Evolutionary conservation across 78 protist species (phyloP).

Genomic region (Dictyostelium firmibasis): DNA sequence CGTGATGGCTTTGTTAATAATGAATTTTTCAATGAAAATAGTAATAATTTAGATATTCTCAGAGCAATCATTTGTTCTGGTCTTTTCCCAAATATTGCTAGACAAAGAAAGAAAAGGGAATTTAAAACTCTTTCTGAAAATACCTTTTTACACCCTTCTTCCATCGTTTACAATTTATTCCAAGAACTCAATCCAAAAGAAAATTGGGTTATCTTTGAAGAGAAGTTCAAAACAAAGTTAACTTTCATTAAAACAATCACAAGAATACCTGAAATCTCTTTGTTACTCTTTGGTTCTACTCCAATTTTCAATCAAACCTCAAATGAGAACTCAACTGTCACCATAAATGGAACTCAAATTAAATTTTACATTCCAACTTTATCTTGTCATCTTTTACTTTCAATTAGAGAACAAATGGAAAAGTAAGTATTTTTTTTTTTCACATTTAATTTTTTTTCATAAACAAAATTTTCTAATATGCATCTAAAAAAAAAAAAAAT

Average conservation of each 20-base stretch:
- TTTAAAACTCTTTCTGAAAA: conserved; percentile 5
- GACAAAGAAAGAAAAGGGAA: conserved; percentile 22
- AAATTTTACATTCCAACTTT: conserved; percentile 8
- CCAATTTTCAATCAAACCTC: neutral
- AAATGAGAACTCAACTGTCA: neutral
- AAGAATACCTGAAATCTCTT: neutral
- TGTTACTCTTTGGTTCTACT: conserved; percentile 10
- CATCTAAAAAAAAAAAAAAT: too few species aligned
- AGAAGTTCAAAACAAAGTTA: conserved; percentile 19
- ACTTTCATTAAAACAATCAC: conserved; percentile 12
- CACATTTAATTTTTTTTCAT: neutral
- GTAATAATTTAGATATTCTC: conserved; percentile 20
- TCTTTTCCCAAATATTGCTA: conserved; percentile 88
- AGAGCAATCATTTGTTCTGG: conserved; percentile 84
- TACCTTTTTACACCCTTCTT: conserved; percentile 41
- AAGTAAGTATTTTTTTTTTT: neutral
- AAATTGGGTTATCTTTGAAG: conserved; percentile 34
- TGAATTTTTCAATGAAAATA: neutral
- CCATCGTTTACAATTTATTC: neutral
- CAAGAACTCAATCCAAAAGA: conserved; percentile 9
- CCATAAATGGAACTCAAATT: conserved; percentile 10
- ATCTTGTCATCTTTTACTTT: neutral
- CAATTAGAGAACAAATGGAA: conserved; percentile 14
- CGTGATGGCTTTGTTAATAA: neutral
- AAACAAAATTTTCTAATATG: neutral